Base-by-base conservation (phyloP, 1,284 basidiomycete genomes). In the Ceratorhiza oryzae-sativae region DNA sequence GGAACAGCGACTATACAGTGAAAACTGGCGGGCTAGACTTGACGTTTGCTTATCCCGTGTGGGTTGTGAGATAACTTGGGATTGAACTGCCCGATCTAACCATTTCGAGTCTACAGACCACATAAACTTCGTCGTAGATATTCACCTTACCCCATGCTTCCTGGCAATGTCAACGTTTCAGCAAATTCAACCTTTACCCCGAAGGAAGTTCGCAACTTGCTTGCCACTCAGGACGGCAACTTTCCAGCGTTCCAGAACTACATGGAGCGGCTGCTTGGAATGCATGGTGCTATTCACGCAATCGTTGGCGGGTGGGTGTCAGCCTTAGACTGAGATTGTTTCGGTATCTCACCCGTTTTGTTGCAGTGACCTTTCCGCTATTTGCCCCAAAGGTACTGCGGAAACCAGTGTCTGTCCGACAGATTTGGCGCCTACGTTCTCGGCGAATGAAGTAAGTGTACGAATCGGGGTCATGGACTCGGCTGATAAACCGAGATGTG, bases 41-140 rank as follows among this genome's bases (percentile, higher is more conserved):
- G 8, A 20, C 34, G 2, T 23, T 23, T 6, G 42, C 42, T 3
- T 45, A 45, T 18, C 42, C 42, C n/a, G 15, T 39, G 30, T 62
- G 2, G 12, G 20, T 23, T 2, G 15, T 23, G 18, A 3, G 15
- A 8, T 20, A n/a, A 32, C 3, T 5, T 23, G 18, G 6, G 10
- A 45, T 45, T 13, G n/a, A 2, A 45, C 9, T 25, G 32, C 39
- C 34, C 3, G 20, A 42, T 13, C n/a, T 10, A 15, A 61, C 20
- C 36, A 5, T 18, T 10, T 3, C 25, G 23, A 6, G 8, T 23
- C 15, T 4, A 27, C 23, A 65, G 62, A 12, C 1, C 30, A 3
- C 62, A 65, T 34, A 65, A 65, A 27, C 48, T 65, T 20, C 62
- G 62, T 13, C 62, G 62, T 6, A 4, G 41, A 34, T 65, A 65